Base-by-base conservation (phyloP, 2,329 filamentous ascomycete species). In the Calonectria pauciramosa region DNA sequence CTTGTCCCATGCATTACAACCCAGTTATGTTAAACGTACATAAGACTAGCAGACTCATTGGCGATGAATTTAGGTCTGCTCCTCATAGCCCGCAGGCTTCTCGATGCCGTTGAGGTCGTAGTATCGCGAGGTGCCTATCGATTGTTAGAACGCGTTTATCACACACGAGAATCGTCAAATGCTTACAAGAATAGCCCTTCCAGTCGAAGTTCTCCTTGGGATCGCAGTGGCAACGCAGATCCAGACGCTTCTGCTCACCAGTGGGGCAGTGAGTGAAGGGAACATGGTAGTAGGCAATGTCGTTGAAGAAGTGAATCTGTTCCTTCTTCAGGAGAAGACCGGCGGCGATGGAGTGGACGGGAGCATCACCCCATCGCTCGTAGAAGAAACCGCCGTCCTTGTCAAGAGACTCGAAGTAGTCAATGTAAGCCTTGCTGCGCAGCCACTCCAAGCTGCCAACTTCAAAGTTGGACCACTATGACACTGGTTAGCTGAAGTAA, bases 161-260 rank as follows among this genome's bases (percentile, higher is more conserved):
- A 8, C 11, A 38, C 16, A 4, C 5, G 3, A 2, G 32, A 8
- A 11, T 16, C 9, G 36, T 54, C 20, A 14, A 44, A 59, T 44
- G 30, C 95, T 89, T 91, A 97, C 96, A 99, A 84, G 95, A 98
- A 85, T 98, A 99, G 68, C 95, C 94, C 86, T 98, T 98, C 97
- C 97, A 99, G 87, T 99, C 97, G 89, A 99, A 99, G 89, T 99
- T 99, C 74, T 99, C 95, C 82, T 94, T 93, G 10, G 97, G 96
- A 83, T 99, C 96, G 88, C 97, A 99, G 86, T 96, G 94, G 86
- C 97, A 99, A 84, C 95, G 96, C 79, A 96, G 92, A 79, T 98
- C 94, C 70, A 96, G 86, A 78, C 96, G 92, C 69, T 91, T 92
- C 87, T 98, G 91, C 86, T 99, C 95, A 70, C 94, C 94, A 0